Percentiles rank a stretch among this genome's conserved stretches.
phyloP scores from a whole-genome alignment of 208 protist genomes.

The Tritrichomonas musculus region DNA sequence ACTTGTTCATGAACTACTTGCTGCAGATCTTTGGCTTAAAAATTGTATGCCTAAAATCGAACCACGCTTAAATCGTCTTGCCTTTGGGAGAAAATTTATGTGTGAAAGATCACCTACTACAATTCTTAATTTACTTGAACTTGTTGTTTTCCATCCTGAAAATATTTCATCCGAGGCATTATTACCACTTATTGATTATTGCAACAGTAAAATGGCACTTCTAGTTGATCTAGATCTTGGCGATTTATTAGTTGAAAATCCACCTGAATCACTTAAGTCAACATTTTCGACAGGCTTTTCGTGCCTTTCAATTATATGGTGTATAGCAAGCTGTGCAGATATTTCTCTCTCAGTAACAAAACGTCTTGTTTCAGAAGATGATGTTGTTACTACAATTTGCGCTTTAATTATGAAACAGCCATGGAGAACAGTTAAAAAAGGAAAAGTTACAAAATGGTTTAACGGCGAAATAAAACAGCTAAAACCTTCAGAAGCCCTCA shows the following conservation, averaged over 20 bases:
- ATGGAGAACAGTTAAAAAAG: not conserved
- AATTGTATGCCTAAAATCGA: not conserved
- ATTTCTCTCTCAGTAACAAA: not conserved
- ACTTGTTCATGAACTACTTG: constrained; percentile 4
- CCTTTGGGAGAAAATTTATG: not conserved
- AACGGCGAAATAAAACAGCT: not conserved
- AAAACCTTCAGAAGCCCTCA: not conserved
- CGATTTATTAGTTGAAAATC: not conserved
- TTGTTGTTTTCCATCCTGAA: constrained; percentile 28
- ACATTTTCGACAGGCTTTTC: not conserved
- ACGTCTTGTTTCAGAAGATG: not conserved
- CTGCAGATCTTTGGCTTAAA: not conserved
- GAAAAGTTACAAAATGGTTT: not conserved
- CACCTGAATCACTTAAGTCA: not conserved
- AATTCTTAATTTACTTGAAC: not conserved
- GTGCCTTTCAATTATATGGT: constrained; percentile 19
- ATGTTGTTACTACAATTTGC: not conserved
- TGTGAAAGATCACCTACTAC: not conserved
- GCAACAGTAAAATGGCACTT: not conserved
- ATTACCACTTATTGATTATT: not conserved
- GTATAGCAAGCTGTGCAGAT: not conserved
- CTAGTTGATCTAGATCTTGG: not conserved
- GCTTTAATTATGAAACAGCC: not conserved
- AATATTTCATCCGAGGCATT: not conserved
- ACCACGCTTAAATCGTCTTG: not conserved